Evolutionary conservation across 148 eudicot species (phyloP).

Genomic region (Fagopyrum homotropicum): DNA sequence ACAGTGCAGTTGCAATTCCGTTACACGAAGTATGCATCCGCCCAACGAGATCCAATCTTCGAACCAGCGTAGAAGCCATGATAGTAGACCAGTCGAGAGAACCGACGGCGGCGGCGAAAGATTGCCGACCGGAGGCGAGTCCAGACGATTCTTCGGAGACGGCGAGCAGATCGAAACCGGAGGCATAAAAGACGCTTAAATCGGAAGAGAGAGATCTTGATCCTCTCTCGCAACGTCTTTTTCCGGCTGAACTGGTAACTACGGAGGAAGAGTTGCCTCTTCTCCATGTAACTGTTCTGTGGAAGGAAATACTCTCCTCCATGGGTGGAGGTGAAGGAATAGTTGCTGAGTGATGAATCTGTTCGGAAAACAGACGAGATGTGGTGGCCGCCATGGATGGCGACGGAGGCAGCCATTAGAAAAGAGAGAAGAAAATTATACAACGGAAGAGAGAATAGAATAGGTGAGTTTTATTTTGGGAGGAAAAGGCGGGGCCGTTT

Average conservation of each 20-base stretch:
- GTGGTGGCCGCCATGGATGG: not conserved
- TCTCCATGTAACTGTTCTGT: conserved; percentile 36
- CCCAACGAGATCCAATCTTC: not conserved
- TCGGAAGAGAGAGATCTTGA: conserved; percentile 40
- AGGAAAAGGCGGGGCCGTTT: too few relatives aligned
- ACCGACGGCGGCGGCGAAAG: conserved; percentile 14
- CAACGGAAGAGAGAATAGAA: not conserved
- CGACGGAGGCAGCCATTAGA: not conserved
- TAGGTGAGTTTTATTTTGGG: not conserved
- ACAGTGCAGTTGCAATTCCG: not conserved
- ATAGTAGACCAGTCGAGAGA: not conserved
- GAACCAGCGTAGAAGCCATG: not conserved
- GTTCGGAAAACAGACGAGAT: not conserved
- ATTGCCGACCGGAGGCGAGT: conserved; percentile 33
- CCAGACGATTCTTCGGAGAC: conserved; percentile 46
- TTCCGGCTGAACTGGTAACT: conserved; percentile 83
- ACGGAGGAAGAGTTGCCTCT: conserved; percentile 68
- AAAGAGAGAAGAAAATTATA: not conserved
- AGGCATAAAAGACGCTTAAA: conserved; percentile 38
- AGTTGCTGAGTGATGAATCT: not conserved
- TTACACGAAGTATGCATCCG: not conserved
- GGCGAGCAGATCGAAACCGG: conserved; percentile 39
- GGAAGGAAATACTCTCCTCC: not conserved
- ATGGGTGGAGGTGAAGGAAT: not conserved
- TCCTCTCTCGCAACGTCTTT: conserved; percentile 37